Base-by-base conservation (phyloP, 2,329 filamentous ascomycete species). In the Hypoxylon sp. region DNA sequence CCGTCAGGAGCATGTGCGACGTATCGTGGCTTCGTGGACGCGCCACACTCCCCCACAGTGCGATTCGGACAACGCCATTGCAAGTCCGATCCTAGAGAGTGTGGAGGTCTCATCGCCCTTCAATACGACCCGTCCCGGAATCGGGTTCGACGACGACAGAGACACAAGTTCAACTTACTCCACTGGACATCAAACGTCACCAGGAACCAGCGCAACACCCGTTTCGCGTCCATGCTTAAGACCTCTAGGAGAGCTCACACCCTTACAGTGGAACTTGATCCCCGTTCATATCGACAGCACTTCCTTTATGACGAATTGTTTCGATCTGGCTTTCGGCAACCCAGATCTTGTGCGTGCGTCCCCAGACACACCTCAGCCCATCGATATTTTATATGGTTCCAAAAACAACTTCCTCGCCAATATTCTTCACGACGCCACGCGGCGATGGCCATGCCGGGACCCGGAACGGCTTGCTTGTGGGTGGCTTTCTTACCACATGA, bases 341-440 rank as follows among this genome's bases (percentile, higher is more conserved):
- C 35, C 48, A 2, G 57, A 60, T 22, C 48, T 61, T 10, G 58
- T 61, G 37, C 58, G 22, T 6, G 10, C 35, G 2, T 35, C 30
- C 7, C 59, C 50, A 14, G 40, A 44, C 7, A 20, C 40, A 2
- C 40, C 40, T 11, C 40, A 40, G 20, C 37, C 59, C 31, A 37
- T 49, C 13, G 59, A 55, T 2, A 30, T 62, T 13, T 30, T 62
- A 2, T 55, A 35, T 14, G 59, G 50, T 20, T 62, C 59, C 33
- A 62, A 54, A n/a, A 54, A 2, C 11, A 55, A 62, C 13, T 62
- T 55, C 40, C 42, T 62, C 14, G 60, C 50, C 17, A 50, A 56
- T 31, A 17, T 13, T 11, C 13, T 56, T 17, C 60, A 62, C 8
- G 50, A 55, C 1, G 17, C 20, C 8, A 56, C 60, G 30, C 37